phyloP scores from a whole-genome alignment of 2,329 filamentous ascomycete genomes.

The Exophiala lecanii-corni region DNA sequence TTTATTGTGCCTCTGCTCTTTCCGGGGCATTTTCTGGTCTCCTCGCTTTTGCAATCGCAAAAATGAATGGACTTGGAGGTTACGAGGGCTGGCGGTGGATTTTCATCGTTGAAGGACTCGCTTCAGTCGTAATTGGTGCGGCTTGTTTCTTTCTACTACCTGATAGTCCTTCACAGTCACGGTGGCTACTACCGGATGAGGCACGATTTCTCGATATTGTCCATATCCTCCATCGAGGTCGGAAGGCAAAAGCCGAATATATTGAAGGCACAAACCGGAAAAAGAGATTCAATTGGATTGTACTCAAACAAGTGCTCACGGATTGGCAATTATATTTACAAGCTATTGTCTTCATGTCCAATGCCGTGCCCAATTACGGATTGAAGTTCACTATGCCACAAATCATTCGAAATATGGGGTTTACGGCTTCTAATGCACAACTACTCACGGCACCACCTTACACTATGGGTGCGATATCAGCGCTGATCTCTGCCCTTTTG shows the following conservation, averaged over 20 bases:
- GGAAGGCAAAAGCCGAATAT: neutral
- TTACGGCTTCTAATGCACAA: slow-evolving; percentile 33
- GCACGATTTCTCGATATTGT: slow-evolving; percentile 5
- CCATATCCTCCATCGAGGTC: slow-evolving; percentile 3
- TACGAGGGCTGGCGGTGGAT: slow-evolving; percentile 66
- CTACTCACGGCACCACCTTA: slow-evolving; percentile 36
- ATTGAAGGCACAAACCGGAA: slow-evolving; percentile 10
- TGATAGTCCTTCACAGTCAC: slow-evolving; percentile 8
- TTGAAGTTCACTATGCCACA: slow-evolving; percentile 35
- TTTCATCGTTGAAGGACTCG: slow-evolving; percentile 56
- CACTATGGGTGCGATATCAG: slow-evolving; percentile 29
- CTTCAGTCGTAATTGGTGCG: slow-evolving; percentile 50
- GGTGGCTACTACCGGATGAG: slow-evolving; percentile 11
- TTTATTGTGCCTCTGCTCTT: slow-evolving; percentile 50
- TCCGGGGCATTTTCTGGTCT: slow-evolving; percentile 69
- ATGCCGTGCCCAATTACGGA: slow-evolving; percentile 36
- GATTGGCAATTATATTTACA: slow-evolving; percentile 48
- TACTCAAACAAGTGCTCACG: slow-evolving; percentile 36
- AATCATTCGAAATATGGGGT: slow-evolving; percentile 42
- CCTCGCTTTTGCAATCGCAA: slow-evolving; percentile 47
- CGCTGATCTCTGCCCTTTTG: slow-evolving; percentile 32
- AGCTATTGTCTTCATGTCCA: slow-evolving; percentile 42
- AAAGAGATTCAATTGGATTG: slow-evolving; percentile 32
- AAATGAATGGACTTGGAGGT: slow-evolving; percentile 62
- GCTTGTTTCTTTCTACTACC: slow-evolving; percentile 7